A percentile compares a stretch with the other conserved stretches of the same genome.
These are phyloP conservation scores for Aethionema arabicum DNA, from an alignment of 345 rosid species.

Conservation along the genomic window DNA sequence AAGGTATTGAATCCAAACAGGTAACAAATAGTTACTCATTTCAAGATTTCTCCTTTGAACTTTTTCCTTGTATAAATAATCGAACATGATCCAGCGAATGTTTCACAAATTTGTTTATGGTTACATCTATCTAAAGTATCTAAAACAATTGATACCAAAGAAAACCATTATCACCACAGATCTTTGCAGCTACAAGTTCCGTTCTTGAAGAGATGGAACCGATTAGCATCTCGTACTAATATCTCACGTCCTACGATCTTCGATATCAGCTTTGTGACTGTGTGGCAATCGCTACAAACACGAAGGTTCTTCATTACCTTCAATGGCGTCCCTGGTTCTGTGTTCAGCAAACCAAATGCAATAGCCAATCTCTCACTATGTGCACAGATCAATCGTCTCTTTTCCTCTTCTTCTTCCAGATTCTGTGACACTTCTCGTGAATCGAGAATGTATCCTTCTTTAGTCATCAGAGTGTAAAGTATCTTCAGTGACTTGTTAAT, in stretches of 20 bases:
- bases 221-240: conserved; percentile 66
- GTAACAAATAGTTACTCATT: neutral
- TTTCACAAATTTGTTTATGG: too few relatives aligned
- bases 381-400: conserved; percentile 55
- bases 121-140: too few relatives aligned
- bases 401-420: conserved; percentile 59
- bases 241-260: conserved; percentile 56
- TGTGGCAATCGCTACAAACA: conserved; percentile 74
- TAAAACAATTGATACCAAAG: neutral
- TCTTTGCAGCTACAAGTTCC: conserved; percentile 70
- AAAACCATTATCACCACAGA: conserved; percentile 49
- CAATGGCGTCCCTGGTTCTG: conserved; percentile 56
- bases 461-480: conserved; percentile 48
- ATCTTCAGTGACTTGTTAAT: conserved; percentile 43
- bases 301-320: conserved; percentile 76
- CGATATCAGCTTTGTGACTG: conserved; percentile 59
- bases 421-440: conserved; percentile 53
- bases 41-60: too few relatives aligned
- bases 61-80: too few relatives aligned
- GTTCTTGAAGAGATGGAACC: conserved; percentile 61
- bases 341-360: conserved; percentile 63
- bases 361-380: conserved; percentile 79
- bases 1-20: conserved; percentile 32
- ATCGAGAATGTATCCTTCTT: conserved; percentile 64
- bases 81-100: too few relatives aligned